phyloP scores from a whole-genome alignment of 495 filamentous ascomycete species.

The Sabuloglossum arenarium region DNA sequence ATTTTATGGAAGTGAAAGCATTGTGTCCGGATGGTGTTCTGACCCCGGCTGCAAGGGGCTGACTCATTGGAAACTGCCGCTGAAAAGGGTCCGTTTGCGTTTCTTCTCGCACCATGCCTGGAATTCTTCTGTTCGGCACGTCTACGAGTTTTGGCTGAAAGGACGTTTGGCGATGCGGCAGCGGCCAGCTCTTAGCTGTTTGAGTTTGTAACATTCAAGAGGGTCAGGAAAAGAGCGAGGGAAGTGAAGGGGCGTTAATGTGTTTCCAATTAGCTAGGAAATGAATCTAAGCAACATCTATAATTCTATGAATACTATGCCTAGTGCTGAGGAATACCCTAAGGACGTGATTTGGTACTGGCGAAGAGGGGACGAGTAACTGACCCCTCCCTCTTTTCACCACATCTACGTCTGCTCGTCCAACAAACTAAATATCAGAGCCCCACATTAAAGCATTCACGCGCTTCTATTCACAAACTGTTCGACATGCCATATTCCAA shows the following conservation, averaged over 20 bases:
- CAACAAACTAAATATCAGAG: neutral
- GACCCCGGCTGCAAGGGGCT: neutral
- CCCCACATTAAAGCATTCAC: too few species aligned
- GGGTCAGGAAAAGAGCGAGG: too few species aligned
- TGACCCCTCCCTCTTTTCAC: neutral
- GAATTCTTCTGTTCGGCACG: neutral
- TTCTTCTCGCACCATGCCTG: neutral
- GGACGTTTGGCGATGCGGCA: neutral
- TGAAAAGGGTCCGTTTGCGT: neutral
- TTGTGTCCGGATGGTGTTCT: neutral
- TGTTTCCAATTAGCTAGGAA: neutral
- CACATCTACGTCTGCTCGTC: neutral
- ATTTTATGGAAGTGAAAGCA: neutral
- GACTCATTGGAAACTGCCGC: neutral
- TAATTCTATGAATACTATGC: neutral
- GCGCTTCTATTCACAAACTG: neutral
- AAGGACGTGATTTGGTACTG: neutral
- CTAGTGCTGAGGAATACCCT: neutral
- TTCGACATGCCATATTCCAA: neutral
- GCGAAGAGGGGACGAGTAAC: neutral
- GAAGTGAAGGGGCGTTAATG: neutral
- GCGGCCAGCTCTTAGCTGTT: neutral
- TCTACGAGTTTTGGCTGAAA: neutral
- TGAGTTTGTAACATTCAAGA: neutral
- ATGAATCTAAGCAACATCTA: neutral